phyloP scores from a whole-genome alignment of 306 rosid genomes.

The Prinsepia uniflora region DNA sequence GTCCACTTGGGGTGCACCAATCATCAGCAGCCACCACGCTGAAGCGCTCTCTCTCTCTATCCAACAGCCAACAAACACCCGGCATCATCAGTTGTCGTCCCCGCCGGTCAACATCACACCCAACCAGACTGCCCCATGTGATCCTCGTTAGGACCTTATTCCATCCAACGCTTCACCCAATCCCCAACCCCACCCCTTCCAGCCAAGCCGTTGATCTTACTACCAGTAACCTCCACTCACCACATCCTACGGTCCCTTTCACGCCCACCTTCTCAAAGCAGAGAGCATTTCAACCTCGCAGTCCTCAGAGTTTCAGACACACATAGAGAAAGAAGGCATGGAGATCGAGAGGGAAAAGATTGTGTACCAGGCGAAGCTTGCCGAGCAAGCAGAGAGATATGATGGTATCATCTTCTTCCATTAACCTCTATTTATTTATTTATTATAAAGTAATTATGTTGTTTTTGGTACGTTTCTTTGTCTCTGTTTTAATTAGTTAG shows the following conservation, averaged over 20 bases:
- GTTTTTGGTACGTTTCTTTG: neutral
- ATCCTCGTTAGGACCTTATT: neutral
- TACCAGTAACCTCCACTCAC: neutral
- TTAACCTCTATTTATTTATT: neutral
- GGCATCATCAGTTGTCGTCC: neutral
- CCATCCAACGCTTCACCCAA: neutral
- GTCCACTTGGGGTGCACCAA: neutral
- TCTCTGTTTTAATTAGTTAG: neutral
- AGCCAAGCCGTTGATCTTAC: neutral
- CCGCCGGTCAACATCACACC: constrained; percentile 10
- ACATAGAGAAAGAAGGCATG: constrained; percentile 18
- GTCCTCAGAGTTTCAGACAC: neutral
- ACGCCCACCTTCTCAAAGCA: neutral
- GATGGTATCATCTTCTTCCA: constrained; percentile 34
- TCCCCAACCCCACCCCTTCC: neutral
- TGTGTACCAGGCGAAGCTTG: constrained; percentile 41
- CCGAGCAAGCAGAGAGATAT: constrained; percentile 48
- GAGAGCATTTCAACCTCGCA: neutral
- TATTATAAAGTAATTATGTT: too few relatives aligned
- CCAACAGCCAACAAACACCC: neutral
- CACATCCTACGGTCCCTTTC: neutral
- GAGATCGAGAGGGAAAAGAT: constrained; percentile 33
- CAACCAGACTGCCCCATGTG: neutral
- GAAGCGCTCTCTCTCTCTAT: neutral
- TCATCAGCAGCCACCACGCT: neutral